Evolutionary conservation across 1,284 basidiomycete species (phyloP).

Genomic region (Sutorius eximius): DNA sequence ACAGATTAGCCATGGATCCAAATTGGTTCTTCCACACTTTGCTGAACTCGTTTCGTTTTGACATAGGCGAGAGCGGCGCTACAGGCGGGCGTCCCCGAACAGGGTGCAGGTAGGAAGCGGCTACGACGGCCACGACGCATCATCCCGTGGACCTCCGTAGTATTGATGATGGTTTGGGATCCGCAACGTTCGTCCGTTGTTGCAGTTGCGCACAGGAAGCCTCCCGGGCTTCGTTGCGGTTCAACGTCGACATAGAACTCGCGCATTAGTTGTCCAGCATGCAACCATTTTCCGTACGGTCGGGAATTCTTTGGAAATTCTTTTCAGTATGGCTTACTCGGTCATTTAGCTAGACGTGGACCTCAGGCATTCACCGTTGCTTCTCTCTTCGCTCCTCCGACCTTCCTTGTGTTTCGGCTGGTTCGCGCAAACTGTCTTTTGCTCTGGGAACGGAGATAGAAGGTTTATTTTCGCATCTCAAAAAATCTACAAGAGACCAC

Average conservation of each 20-base stretch:
- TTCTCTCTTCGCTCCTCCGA: too few species aligned
- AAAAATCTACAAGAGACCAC: slow-evolving; percentile 6
- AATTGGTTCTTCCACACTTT: neutral
- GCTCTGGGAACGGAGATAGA: neutral
- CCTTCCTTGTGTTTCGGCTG: neutral
- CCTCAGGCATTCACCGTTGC: neutral
- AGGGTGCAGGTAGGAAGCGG: neutral
- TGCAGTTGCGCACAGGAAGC: neutral
- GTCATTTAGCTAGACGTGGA: neutral
- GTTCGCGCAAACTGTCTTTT: neutral
- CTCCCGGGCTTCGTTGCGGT: neutral
- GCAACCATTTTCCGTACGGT: neutral
- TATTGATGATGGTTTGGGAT: neutral
- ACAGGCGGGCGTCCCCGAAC: neutral
- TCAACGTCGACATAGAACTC: neutral
- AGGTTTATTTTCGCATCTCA: neutral
- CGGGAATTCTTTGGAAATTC: neutral
- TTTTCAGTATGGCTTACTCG: neutral
- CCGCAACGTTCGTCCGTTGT: neutral
- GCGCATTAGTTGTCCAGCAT: neutral
- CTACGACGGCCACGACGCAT: neutral
- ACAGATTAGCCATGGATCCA: neutral
- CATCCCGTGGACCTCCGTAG: neutral
- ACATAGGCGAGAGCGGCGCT: neutral
- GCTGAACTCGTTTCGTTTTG: neutral